Evolutionary conservation across 495 filamentous ascomycete species (phyloP).

Genomic region (Patellaria atrata): DNA sequence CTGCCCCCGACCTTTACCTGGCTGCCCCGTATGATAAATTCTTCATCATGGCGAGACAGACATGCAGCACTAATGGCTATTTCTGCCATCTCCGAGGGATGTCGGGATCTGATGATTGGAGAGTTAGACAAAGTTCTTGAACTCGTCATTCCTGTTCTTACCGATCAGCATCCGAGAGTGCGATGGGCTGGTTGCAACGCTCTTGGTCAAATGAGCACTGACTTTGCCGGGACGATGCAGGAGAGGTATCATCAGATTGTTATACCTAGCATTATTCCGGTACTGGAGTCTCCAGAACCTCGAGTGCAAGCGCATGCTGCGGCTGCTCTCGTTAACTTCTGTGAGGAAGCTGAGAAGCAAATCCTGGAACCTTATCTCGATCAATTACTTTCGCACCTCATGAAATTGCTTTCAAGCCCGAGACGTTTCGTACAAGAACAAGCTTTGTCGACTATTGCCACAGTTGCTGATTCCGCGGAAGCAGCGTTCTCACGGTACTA

Average conservation of each 20-base stretch:
- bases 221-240: constrained; percentile 98
- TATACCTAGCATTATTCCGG: constrained; percentile 80
- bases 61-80: constrained; percentile 99
- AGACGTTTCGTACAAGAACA: constrained; percentile 98
- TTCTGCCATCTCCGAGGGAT: constrained; percentile 96
- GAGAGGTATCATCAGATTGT: constrained; percentile 81
- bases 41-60: constrained; percentile 84
- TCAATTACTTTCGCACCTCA: constrained; percentile 64
- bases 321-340: constrained; percentile 96
- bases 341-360: constrained; percentile 90
- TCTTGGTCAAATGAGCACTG: constrained; percentile 99
- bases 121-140: constrained; percentile 89
- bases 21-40: constrained; percentile 96
- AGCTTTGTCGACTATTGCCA: constrained; percentile 94
- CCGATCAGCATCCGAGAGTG: constrained; percentile 83
- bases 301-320: constrained; percentile 95
- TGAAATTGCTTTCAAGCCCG: constrained; percentile 69
- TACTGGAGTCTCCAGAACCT: constrained; percentile 76
- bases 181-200: constrained; percentile 98
- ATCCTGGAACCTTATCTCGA: constrained; percentile 91
- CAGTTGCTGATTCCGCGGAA: constrained; percentile 95
- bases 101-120: constrained; percentile 86
- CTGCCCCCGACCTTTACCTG: constrained; percentile 90
- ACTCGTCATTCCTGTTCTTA: constrained; percentile 82
- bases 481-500: constrained; percentile 94